Conservation (phyloP, 352 stramenopile species). For the Phytophthora sp. region DNA sequence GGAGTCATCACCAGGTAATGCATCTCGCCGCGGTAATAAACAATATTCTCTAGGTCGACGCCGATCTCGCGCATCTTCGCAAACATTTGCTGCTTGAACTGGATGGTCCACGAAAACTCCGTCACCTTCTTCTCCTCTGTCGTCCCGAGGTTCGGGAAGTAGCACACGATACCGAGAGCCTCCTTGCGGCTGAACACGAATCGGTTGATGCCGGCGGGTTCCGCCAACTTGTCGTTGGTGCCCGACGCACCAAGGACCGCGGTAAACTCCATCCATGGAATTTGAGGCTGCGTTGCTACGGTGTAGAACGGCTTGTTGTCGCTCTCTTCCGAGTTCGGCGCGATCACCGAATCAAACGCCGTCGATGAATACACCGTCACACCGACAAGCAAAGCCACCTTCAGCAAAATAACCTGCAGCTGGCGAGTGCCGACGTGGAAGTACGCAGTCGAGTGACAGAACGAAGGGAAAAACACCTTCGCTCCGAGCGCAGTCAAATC, state of each 20-base stretch:
- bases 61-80: constrained; percentile 74
- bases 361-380: constrained; percentile 73
- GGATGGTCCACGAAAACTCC: constrained; percentile 87
- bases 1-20: constrained; percentile 90
- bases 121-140: constrained; percentile 79
- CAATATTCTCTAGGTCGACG: constrained; percentile 84
- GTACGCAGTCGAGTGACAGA: constrained; percentile 83
- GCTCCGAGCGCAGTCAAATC: constrained; percentile 79
- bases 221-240: constrained; percentile 71
- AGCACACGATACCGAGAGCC: constrained; percentile 83
- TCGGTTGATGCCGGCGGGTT: constrained; percentile 70
- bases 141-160: constrained; percentile 76
- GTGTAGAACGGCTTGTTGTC: constrained; percentile 74
- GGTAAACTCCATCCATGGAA: constrained; percentile 83
- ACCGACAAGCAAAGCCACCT: constrained; percentile 76
- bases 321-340: constrained; percentile 57
- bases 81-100: constrained; percentile 89
- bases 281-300: constrained; percentile 73
- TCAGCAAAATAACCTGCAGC: constrained; percentile 85
- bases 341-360: constrained; percentile 61
- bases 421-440: constrained; percentile 89
- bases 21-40: constrained; percentile 88
- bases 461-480: constrained; percentile 84
- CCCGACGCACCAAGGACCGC: constrained; percentile 69
- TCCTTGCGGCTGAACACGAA: constrained; percentile 85